A percentile compares a stretch with the other conserved stretches of the same genome.
Conservation (phyloP, 805 yeast species). For the Candida incommunis region DNA sequence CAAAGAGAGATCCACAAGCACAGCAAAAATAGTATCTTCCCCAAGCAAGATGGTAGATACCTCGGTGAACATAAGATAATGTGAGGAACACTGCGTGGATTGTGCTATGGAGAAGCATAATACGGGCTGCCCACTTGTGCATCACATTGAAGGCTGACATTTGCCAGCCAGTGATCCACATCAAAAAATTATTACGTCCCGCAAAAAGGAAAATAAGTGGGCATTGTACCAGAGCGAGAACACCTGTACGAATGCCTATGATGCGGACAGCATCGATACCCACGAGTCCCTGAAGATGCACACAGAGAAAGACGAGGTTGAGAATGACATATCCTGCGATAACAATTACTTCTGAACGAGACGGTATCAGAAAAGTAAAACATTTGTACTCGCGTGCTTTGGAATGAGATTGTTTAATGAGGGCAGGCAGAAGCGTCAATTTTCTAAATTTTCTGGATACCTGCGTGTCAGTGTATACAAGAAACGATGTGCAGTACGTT, state of each 20-base stretch:
- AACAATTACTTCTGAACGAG: conserved; percentile 27
- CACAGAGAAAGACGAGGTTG: conserved; percentile 13
- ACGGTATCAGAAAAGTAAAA: conserved; percentile 17
- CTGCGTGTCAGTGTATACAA: neutral
- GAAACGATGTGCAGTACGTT: neutral
- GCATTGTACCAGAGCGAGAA: conserved; percentile 28
- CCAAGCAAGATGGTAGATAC: neutral
- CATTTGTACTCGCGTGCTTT: neutral
- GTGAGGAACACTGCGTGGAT: conserved; percentile 29
- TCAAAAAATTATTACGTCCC: conserved; percentile 58
- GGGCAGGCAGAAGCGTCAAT: neutral
- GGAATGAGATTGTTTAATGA: neutral
- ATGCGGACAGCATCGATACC: neutral
- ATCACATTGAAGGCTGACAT: conserved; percentile 45
- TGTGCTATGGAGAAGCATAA: conserved; percentile 27
- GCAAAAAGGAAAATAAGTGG: conserved; percentile 48
- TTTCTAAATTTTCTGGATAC: neutral
- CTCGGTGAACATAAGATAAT: conserved; percentile 10
- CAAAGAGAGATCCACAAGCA: conserved; percentile 13
- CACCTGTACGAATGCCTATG: conserved; percentile 31
- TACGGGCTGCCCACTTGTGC: conserved; percentile 45
- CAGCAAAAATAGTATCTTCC: conserved; percentile 6
- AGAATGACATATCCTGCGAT: conserved; percentile 21
- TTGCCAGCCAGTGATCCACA: conserved; percentile 46
- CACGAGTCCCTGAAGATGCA: neutral